A percentile compares a stretch with the other conserved stretches of the same genome.
phyloP scores from a whole-genome alignment of 129 eudicot species.

The Tanacetum coccineum region DNA sequence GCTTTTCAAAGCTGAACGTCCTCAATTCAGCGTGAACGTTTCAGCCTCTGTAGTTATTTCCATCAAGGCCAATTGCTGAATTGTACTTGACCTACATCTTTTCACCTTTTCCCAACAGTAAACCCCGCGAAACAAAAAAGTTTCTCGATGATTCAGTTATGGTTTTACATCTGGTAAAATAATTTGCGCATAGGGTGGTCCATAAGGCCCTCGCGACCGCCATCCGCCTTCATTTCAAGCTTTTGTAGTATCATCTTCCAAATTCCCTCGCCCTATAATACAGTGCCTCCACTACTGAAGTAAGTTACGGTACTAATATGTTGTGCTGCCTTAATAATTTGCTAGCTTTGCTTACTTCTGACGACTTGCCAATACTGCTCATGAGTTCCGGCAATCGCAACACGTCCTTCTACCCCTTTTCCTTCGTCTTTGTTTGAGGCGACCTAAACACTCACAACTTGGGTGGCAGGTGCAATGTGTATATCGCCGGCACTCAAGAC shows the following conservation, averaged over 20 bases:
- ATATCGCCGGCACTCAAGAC: conserved; percentile 18
- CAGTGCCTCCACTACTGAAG: too few relatives aligned
- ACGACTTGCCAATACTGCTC: too few relatives aligned
- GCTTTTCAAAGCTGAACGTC: conserved; percentile 65
- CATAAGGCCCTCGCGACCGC: conserved; percentile 67
- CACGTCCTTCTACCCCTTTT: conserved; percentile 27
- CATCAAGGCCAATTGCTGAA: conserved; percentile 63
- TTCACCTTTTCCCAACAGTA: conserved; percentile 52
- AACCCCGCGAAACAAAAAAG: conserved; percentile 65
- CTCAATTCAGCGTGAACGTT: conserved; percentile 45
- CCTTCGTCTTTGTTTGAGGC: conserved; percentile 23
- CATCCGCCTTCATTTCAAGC: conserved; percentile 76
- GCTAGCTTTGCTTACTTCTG: too few relatives aligned
- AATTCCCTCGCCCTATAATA: conserved; percentile 59
- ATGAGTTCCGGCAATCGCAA: conserved; percentile 43
- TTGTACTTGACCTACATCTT: conserved; percentile 56
- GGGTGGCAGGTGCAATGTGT: conserved; percentile 34
- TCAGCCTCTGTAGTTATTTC: conserved; percentile 64
- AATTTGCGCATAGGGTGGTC: conserved; percentile 48
- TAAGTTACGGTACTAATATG: too few relatives aligned
- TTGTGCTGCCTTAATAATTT: too few relatives aligned
- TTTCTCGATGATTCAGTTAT: conserved; percentile 68
- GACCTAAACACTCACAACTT: conserved; percentile 28
- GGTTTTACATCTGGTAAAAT: conserved; percentile 43
- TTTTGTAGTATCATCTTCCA: conserved; percentile 56